Base-by-base conservation (phyloP, 2,329 filamentous ascomycete species). In the Ophiostoma quercus region DNA sequence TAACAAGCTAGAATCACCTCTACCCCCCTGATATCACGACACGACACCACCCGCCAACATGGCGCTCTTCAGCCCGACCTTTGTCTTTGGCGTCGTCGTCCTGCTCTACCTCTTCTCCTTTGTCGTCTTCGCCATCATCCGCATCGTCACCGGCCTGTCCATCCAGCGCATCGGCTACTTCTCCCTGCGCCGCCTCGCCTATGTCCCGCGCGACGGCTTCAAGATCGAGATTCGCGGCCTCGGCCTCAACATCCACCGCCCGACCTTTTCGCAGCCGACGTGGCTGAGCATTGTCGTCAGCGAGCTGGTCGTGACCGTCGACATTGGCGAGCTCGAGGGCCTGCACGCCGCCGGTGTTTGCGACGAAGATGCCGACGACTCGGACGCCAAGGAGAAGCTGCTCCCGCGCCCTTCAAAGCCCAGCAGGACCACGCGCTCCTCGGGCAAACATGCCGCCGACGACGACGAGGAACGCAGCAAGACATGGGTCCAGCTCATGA, bases 81-180 rank as follows among this genome's bases (percentile, higher is more conserved):
- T 97, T 78, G 82, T 97, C 74, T 87, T 96, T 76, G 94, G 94
- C 78, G 84, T 96, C 75, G 76, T 94, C 78, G 88, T 98, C 75
- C 85, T 98, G 73, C 82, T 92, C 72, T 99, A 98, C 82, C 86
- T 99, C 63, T 90, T 88, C 72, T 93, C 94, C 72, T 99, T 99
- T 77, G 89, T 99, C 72, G 79, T 97, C 71, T 97, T 99, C 79
- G 95, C 95, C 76, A 86, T 98, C 75, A 82, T 99, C 73, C 92
- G 95, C 74, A 94, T 98, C 75, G 84, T 94, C 72, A 98, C 94
- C 47, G 95, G 95, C 72, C 84, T 99, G 70, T 99, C 95, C 6
- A 97, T 99, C 74, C 96, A 99, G 80, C 89, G 95, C 74, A 87
- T 99, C 75, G 95, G 95, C 73, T 96, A 96, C 79, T 89, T 96